Conservation (phyloP, 257 asterid species). For the Penstemon barbatus region DNA sequence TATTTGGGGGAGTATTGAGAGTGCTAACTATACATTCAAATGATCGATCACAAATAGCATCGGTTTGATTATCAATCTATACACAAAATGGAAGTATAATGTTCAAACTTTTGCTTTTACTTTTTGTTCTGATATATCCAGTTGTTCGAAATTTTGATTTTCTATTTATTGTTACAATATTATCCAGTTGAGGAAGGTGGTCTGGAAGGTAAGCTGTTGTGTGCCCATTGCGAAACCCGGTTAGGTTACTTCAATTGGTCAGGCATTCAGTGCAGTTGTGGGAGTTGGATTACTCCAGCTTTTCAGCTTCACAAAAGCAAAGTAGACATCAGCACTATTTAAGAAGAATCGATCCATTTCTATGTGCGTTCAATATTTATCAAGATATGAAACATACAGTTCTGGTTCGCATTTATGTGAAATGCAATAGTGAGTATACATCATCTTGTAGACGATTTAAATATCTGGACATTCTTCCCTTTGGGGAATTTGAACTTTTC, state of each 20-base stretch:
- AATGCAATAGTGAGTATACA: constrained; percentile 22
- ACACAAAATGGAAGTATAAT: background rate
- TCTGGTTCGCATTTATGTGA: constrained; percentile 24
- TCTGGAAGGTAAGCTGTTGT: constrained; percentile 81
- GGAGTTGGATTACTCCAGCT: constrained; percentile 98
- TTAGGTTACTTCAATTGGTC: constrained; percentile 97
- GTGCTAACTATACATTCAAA: background rate
- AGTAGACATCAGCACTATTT: constrained; percentile 67
- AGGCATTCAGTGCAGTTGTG: constrained; percentile 96
- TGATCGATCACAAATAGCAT: background rate
- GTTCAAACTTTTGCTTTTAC: too few relatives aligned
- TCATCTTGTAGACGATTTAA: constrained; percentile 11
- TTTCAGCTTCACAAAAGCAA: constrained; percentile 95
- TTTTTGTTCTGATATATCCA: background rate
- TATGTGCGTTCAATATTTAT: constrained; percentile 16
- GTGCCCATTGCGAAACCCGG: constrained; percentile 81
- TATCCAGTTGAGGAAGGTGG: constrained; percentile 81
- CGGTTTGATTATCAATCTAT: background rate
- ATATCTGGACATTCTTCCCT: constrained; percentile 4
- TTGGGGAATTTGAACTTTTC: background rate
- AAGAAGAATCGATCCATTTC: constrained; percentile 14
- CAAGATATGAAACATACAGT: constrained; percentile 10
- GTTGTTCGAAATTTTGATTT: background rate
- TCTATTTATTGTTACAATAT: background rate
- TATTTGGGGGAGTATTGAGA: background rate